phyloP scores from a whole-genome alignment of 345 rosid genomes.

The Hibiscus syriacus region DNA sequence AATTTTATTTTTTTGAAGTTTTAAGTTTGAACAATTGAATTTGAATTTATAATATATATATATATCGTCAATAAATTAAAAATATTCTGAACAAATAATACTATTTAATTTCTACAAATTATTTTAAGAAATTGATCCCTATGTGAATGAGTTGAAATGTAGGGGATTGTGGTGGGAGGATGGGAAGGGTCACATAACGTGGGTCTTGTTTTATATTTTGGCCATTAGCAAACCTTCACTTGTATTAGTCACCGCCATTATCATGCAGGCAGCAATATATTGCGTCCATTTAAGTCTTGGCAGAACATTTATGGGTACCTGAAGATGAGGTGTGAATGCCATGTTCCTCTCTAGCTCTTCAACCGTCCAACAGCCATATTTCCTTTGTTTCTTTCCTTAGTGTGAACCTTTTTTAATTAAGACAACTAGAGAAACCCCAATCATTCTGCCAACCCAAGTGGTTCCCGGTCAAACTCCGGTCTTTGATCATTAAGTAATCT shows the following conservation, averaged over 20 bases:
- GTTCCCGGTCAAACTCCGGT: background rate
- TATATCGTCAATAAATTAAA: too few relatives aligned
- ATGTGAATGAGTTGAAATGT: background rate
- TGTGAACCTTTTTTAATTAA: too few relatives aligned
- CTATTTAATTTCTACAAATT: too few relatives aligned
- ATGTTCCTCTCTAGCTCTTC: constrained; percentile 2
- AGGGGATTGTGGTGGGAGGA: too few relatives aligned
- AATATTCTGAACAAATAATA: too few relatives aligned
- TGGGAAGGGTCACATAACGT: too few relatives aligned
- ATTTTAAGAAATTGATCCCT: too few relatives aligned
- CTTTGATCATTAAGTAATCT: background rate
- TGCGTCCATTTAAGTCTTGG: constrained; percentile 25
- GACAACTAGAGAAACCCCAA: too few relatives aligned
- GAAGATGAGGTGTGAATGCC: background rate
- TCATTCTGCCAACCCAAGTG: too few relatives aligned
- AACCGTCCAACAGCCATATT: background rate
- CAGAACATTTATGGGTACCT: constrained; percentile 23
- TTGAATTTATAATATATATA: too few relatives aligned
- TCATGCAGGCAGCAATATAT: constrained; percentile 27
- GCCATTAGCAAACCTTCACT: background rate
- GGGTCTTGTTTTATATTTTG: background rate
- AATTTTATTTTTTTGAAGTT: too few relatives aligned
- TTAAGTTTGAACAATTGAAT: too few relatives aligned
- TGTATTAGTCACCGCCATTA: constrained; percentile 16
- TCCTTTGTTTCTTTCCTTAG: background rate